Base-by-base conservation (phyloP, 768 basidiomycete genomes). In the Candolleomyces efflorescens region DNA sequence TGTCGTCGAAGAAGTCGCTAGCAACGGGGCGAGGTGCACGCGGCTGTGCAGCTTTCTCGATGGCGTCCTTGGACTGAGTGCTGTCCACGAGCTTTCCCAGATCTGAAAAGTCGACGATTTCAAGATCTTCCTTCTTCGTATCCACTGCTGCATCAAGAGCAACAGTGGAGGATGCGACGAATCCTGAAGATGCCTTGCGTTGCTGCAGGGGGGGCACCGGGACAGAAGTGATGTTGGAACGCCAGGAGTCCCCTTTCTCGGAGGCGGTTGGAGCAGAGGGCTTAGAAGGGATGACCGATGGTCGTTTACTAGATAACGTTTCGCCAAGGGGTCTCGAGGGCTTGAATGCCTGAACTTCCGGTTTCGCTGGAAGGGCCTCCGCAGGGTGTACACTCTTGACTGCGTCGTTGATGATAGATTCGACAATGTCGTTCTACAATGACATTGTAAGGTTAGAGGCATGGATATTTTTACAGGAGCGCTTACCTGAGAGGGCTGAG, bases 21-120 rank as follows among this genome's bases (percentile, higher is more conserved):
- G 89, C 86, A 20, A 82, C 78, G 22, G 84, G 81, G 46, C 85
- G 75, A 10, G 75, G 59, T 20, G 74, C 64, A 20, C 74, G 73
- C 18, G 58, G 26, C 24, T 56, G 59, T 50, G 59, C 37, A 51
- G 26, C 38, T 54, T 62, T 39, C 65, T 61, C 22, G 56, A 55
- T 6, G 57, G 36, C 12, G 39, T 68, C 59, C 60, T 63, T 41
- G 63, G 48, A 22, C 56, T 53, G 68, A 18, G 75, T 49, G 48
- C 72, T 72, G 26, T 81, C 84, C 11, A 89, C 76, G 59, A 92
- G 82, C 71, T 83, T 86, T 44, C 78, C 87, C 67, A 92, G 76
- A 48, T 93, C 90, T 2, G 81, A 81, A 62, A 91, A 93, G 64
- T 92, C 90, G 6, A 93, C 82, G n/a, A 89, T 81, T 64, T 92